Evolutionary conservation across 2,329 filamentous ascomycete species (phyloP), one percentile per base, ranked within the genome.

Genomic region (Ophiostoma angusticollis): DNA sequence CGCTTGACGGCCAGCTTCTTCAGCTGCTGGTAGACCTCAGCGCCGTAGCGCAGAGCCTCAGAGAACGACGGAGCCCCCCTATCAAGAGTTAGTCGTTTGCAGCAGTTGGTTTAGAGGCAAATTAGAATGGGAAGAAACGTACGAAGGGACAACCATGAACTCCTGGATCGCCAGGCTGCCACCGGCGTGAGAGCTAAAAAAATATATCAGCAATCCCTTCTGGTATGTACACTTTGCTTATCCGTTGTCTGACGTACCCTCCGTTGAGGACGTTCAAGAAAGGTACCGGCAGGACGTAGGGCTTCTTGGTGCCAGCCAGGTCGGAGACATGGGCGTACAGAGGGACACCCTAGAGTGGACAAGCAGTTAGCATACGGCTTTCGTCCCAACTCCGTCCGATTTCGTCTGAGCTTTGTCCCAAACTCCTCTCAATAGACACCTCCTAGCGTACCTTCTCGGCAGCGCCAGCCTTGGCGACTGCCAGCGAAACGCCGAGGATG

Each of bases 1-100:
- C 84, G 91, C 84, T 95, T 91, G 84, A 96, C 96, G 63, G 91
- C 87, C 47, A 96, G 78, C 55, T 73, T 57, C 82, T 98, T 98
- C 57, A 98, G 83, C 68, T 84, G 82, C 68, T 96, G 89, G 80
- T 98, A 98, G 56, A 95, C 86, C 70, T 98, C 91, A 55, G 89
- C 68, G 64, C 91, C 91, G 68, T 93, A 85, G 63, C 89, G 87
- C 69, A 98, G 80, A 60, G 81, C 91, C 74, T 98, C 91, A 53
- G 80, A 78, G 78, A 98, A 98, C 47, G 83, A 80, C 45, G 86
- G 80, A 51, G 91, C 91, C 47, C 78, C 72, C 52, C 80, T 85
- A 45, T 31, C 30, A 47, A 33, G 53, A 24, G 40, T 45, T 40
- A 48, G 38, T 23, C n/a, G n/a, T n/a, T n/a, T n/a, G n/a, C n/a